A percentile compares a stretch with the other conserved stretches of the same genome.
These are phyloP conservation scores for Cudoniella acicularis DNA, from an alignment of 495 filamentous ascomycete species.

Conservation along the genomic window DNA sequence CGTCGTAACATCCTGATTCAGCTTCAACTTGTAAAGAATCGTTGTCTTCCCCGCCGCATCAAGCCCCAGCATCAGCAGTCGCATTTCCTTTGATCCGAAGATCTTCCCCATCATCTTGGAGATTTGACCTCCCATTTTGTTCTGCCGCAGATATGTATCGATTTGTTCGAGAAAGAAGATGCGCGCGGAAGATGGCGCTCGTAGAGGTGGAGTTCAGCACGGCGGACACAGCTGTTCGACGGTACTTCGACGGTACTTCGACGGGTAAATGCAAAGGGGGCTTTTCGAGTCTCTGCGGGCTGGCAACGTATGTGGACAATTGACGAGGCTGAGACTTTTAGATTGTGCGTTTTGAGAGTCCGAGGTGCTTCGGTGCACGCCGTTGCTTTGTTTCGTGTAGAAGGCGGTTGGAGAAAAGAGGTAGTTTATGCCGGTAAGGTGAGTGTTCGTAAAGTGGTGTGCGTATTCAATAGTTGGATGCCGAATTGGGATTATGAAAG, in stretches of 20 bases:
- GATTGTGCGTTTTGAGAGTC: not conserved
- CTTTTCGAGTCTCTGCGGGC: not conserved
- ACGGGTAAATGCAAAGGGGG: not conserved
- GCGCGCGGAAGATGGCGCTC: not conserved
- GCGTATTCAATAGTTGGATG: not conserved
- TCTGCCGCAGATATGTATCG: constrained; percentile 3
- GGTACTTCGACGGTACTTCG: not conserved
- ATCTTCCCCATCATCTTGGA: constrained; percentile 95
- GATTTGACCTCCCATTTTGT: constrained; percentile 71
- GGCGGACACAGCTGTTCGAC: not conserved
- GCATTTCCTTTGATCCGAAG: constrained; percentile 98
- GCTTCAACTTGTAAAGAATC: constrained; percentile 99
- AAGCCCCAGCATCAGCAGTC: constrained; percentile 93
- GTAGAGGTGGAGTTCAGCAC: not conserved
- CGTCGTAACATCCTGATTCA: constrained; percentile 97
- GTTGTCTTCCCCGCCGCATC: constrained; percentile 99
- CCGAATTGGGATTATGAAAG: not conserved
- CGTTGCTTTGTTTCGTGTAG: too few species aligned
- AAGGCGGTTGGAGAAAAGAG: too few species aligned
- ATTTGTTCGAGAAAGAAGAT: not conserved
- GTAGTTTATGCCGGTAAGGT: not conserved
- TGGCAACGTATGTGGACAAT: not conserved
- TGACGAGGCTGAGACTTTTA: not conserved
- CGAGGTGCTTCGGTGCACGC: too few species aligned
- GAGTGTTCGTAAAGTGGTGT: not conserved